These are phyloP conservation scores for Cryptococcus floricola DNA, from an alignment of 1,284 basidiomycete genomes.

Conservation along the genomic window DNA sequence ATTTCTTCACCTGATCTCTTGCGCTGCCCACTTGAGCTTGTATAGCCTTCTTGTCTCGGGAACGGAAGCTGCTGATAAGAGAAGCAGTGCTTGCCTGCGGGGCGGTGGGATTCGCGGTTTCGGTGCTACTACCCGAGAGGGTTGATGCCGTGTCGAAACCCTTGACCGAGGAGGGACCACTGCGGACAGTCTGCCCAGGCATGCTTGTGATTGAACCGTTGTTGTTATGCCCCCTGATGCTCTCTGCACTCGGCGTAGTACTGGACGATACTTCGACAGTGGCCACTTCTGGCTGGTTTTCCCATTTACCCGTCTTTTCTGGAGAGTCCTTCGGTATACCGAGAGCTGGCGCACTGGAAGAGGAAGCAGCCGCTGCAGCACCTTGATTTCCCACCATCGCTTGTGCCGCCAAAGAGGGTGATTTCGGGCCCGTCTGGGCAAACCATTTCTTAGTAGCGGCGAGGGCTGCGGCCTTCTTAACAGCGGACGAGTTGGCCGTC, in stretches of 20 bases:
- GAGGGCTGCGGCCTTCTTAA: slow-evolving; percentile 13
- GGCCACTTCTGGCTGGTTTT: slow-evolving; percentile 9
- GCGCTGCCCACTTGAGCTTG: slow-evolving; percentile 60
- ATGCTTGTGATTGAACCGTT: too few species aligned
- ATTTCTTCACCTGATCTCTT: slow-evolving; percentile 79
- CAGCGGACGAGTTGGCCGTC: neutral
- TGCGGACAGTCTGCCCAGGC: neutral
- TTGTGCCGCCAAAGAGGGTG: slow-evolving; percentile 10
- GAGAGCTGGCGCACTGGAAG: neutral
- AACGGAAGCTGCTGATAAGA: slow-evolving; percentile 56
- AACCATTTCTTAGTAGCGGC: slow-evolving; percentile 32
- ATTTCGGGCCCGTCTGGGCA: slow-evolving; percentile 9
- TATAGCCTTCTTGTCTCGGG: slow-evolving; percentile 75
- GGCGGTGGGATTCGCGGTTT: neutral
- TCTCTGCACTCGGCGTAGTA: neutral
- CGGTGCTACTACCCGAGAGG: neutral
- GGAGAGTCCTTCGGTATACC: neutral
- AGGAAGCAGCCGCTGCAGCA: neutral
- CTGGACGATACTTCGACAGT: slow-evolving; percentile 8
- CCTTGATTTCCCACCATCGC: neutral
- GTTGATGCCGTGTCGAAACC: neutral
- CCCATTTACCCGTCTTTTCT: neutral
- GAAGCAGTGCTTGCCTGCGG: slow-evolving; percentile 21
- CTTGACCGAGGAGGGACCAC: neutral
- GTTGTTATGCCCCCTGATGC: neutral